Evolutionary conservation across 306 rosid species (phyloP), one percentile per base, ranked within the genome.

Genomic region (Quillaja saponaria): DNA sequence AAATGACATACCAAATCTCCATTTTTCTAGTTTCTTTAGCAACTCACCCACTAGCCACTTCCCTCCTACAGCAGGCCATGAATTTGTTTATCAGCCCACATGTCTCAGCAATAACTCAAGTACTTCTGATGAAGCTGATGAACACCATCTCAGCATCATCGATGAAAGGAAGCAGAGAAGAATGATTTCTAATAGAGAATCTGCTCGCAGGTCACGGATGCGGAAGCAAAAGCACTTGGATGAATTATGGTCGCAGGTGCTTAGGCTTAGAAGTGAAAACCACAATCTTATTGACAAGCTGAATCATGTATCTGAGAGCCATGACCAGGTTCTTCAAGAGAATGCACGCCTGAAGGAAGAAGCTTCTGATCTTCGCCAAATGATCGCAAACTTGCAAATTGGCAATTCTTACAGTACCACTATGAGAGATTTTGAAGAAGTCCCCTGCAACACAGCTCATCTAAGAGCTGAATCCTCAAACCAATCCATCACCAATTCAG

Each of bases 161-260:
- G 87, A 90, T 1, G 87, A 86, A n/a, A 73, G 97, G 79, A 85
- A 78, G 57, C 90, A 80, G 65, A 19, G 95, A 45, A 39, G 97
- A 49, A 90, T 90, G 97, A 86, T 90, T 66, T 90, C 97, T 0
- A 90, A 90, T 68, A 44, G 97, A 61, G 97, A 90, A 72, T 90
- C 97, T 0, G 97, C 97, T 2, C 58, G 96, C 18, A 71, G 96
- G 45, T 89, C 96, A 3, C 52, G 96, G 76, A 89, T 89, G 96
- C 73, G 97, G 79, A 90, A 90, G 53, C 97, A 90, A 51, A 86
- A 73, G 34, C 97, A 90, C 68, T 61, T 86, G 14, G 95, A 86
- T 44, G 97, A 90, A 60, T 84, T 90, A 0, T 86, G 91, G 90
- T 84, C 87, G 0, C 97, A 84, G 77, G 90, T 90, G 21, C 72